Evolutionary conservation across 2,329 filamentous ascomycete genomes (phyloP).

Genomic region (Alternaria tenuissima): DNA sequence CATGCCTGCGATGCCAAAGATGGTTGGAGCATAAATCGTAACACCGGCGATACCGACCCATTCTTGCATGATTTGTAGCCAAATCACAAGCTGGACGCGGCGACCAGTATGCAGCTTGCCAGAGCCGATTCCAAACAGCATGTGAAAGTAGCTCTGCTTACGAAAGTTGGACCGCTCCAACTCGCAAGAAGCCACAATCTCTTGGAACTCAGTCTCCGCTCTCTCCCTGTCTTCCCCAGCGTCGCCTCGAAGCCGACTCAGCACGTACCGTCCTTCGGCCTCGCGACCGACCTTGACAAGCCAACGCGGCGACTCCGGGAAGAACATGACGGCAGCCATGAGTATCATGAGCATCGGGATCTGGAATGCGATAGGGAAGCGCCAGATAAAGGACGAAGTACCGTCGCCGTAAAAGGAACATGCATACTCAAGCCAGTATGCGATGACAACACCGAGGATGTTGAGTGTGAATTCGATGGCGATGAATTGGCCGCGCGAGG

Average conservation of each 20-base stretch:
- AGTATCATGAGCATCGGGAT: slow-evolving; percentile 69
- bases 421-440: slow-evolving; percentile 64
- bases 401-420: slow-evolving; percentile 68
- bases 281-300: slow-evolving; percentile 71
- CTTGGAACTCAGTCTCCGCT: slow-evolving; percentile 63
- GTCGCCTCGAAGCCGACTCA: slow-evolving; percentile 69
- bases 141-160: slow-evolving; percentile 68
- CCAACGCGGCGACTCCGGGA: slow-evolving; percentile 75
- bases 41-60: slow-evolving; percentile 67
- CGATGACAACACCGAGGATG: slow-evolving; percentile 72
- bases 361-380: slow-evolving; percentile 75
- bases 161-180: slow-evolving; percentile 61
- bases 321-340: slow-evolving; percentile 67
- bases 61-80: slow-evolving; percentile 75
- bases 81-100: slow-evolving; percentile 73
- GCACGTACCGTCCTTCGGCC: slow-evolving; percentile 72
- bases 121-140: slow-evolving; percentile 72
- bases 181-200: slow-evolving; percentile 70
- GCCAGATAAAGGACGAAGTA: slow-evolving; percentile 67
- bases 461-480: slow-evolving; percentile 78
- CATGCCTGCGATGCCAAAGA: slow-evolving; percentile 74
- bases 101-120: slow-evolving; percentile 72
- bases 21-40: slow-evolving; percentile 63
- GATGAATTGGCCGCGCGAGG: slow-evolving; percentile 72
- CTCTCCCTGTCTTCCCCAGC: slow-evolving; percentile 59